Conservation (phyloP, 345 rosid species). For the Mallotus nudiflorus region DNA sequence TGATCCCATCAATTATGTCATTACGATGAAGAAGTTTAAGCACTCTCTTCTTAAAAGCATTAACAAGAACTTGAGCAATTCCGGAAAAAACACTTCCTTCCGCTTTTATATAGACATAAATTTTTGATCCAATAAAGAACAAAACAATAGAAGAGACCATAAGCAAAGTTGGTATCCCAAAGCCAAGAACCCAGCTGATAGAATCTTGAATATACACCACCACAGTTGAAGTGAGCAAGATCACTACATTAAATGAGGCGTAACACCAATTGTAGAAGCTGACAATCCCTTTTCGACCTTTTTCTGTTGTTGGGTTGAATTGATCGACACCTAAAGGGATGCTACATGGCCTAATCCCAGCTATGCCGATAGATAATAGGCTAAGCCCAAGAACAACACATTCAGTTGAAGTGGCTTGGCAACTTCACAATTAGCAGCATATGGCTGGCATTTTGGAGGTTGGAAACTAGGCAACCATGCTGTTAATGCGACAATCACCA, state of each 20-base stretch:
- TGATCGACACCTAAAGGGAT: conserved; percentile 86
- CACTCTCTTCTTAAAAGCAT: conserved; percentile 53
- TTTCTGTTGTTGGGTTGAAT: conserved; percentile 62
- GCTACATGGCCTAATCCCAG: conserved; percentile 77
- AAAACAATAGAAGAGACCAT: conserved; percentile 54
- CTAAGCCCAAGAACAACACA: conserved; percentile 46
- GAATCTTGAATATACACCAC: conserved; percentile 74
- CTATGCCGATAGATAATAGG: conserved; percentile 56
- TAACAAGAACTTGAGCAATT: conserved; percentile 51
- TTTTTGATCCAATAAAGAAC: conserved; percentile 53
- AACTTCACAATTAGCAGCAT: conserved; percentile 31
- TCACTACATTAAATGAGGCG: conserved; percentile 54
- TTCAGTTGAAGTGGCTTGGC: conserved; percentile 41
- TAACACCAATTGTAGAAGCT: conserved; percentile 83
- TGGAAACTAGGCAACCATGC: conserved; percentile 68
- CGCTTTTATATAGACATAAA: conserved; percentile 58
- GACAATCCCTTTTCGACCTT: conserved; percentile 59
- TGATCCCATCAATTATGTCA: neutral
- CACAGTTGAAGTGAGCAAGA: conserved; percentile 49
- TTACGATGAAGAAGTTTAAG: conserved; percentile 28
- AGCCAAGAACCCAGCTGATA: conserved; percentile 76
- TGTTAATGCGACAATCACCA: conserved; percentile 58
- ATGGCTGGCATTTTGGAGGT: conserved; percentile 51
- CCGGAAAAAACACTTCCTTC: conserved; percentile 66
- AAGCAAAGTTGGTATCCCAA: conserved; percentile 63